These are phyloP conservation scores for Termitomyces sp. DNA, from an alignment of 768 basidiomycete species.

Conservation along the genomic window DNA sequence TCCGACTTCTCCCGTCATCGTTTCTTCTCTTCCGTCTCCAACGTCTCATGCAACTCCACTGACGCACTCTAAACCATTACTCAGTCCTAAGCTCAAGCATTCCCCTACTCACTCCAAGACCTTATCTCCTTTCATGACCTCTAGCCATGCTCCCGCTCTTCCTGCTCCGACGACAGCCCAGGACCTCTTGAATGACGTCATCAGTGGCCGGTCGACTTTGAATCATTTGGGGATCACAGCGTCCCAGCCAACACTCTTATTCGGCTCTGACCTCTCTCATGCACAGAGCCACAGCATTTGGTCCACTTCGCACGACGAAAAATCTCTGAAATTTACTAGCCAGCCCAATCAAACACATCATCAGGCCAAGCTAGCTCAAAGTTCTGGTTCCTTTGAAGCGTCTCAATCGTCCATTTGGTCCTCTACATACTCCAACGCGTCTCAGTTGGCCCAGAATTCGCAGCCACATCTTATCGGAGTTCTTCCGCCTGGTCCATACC, in stretches of 20 bases:
- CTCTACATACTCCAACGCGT: constrained; percentile 20
- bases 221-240: constrained; percentile 23
- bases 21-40: constrained; percentile 26
- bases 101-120: constrained; percentile 25
- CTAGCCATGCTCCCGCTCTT: constrained; percentile 14
- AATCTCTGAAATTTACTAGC: constrained; percentile 28
- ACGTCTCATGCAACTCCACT: constrained; percentile 25
- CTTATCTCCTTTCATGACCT: constrained; percentile 13
- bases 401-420: constrained; percentile 33
- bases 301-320: constrained; percentile 54
- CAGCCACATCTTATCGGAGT: constrained; percentile 21
- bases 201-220: constrained; percentile 25
- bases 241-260: constrained; percentile 40
- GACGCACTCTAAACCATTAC: constrained; percentile 25
- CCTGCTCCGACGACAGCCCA: constrained; percentile 50
- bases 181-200: constrained; percentile 57
- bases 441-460: constrained; percentile 25
- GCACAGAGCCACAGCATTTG: constrained; percentile 56
- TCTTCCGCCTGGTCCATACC: constrained; percentile 11
- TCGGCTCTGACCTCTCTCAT: constrained; percentile 43
- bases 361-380: constrained; percentile 22
- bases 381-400: constrained; percentile 18
- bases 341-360: constrained; percentile 24
- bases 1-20: constrained; percentile 19
- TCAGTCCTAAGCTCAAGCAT: constrained; percentile 22